Base-by-base conservation (phyloP, 1,284 basidiomycete genomes). In the Gymnopus androsaceus region DNA sequence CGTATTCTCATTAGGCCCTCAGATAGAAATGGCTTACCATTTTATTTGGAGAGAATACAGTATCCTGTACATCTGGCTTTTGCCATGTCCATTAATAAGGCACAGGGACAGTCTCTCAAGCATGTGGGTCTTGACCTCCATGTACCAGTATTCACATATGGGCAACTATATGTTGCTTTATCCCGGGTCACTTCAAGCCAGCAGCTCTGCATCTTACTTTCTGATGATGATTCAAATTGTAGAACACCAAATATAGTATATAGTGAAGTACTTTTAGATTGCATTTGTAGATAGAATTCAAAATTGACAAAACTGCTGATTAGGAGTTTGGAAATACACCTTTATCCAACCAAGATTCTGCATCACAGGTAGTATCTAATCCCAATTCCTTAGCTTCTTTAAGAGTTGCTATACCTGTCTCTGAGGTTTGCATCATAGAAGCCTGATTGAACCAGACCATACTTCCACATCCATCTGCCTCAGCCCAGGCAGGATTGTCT, bases 51-150 rank as follows among this genome's bases (percentile, higher is more conserved):
- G 0, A 56, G 66, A 2, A 14, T 45, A 2, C 54, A 56, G 25
- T 70, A 70, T 48, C 71, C 69, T 19, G 59, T 75, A 2, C 42
- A 54, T 6, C 59, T 74, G 2, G 71, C 72, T 8, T 75, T 75
- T 62, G 67, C 70, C 9, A 69, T 76, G 63, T 70, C 61, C 19
- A 72, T 75, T 51, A 75, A 75, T 61, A 75, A 75, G 47, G 55
- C 71, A 4, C 74, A 75, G 57, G 74, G 74, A 1, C 74, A 75
- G 55, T 73, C 73, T 11, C 61, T 71, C 1, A 60, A 59, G 23
- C 50, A 60, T 44, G 63, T 72, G 25, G 68, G 66, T 1, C 27
- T 75, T 1, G 64, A 71, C 61, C 54, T 74, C 6, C 57, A 60
- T 6, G 42, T 55, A 3, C 61, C 64, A 4, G 68, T 69, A 2